Evolutionary conservation across 202 grass and related monocot genomes (phyloP).

Genomic region (Carex arenaria): DNA sequence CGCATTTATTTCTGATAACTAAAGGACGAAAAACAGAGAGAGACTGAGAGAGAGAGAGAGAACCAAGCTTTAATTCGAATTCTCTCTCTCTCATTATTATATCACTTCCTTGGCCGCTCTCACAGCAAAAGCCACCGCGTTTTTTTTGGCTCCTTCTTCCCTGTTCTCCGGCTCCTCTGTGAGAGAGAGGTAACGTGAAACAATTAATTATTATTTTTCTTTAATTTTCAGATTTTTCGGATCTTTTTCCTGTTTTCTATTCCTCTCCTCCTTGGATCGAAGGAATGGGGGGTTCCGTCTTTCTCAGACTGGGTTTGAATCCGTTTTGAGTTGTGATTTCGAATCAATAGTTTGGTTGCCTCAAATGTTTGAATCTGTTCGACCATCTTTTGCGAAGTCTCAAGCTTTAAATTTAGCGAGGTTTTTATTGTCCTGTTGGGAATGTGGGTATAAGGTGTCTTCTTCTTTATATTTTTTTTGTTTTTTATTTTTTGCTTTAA

Average conservation of each 20-base stretch:
- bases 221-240: background rate
- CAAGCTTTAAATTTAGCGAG: background rate
- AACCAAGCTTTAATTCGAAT: constrained; percentile 71
- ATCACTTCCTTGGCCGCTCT: background rate
- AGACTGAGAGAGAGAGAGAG: constrained; percentile 12
- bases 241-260: background rate
- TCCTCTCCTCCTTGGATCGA: background rate
- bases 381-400: background rate
- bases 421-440: background rate
- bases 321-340: background rate
- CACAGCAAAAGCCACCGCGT: constrained; percentile 11
- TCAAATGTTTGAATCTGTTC: background rate
- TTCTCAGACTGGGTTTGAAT: background rate
- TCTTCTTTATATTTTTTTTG: too few species aligned
- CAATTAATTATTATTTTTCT: background rate
- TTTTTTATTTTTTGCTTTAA: background rate
- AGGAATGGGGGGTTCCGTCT: background rate
- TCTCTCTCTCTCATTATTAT: constrained; percentile 28
- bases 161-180: constrained; percentile 25
- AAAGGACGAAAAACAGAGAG: constrained; percentile 4
- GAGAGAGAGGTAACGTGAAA: constrained; percentile 29
- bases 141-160: constrained; percentile 27
- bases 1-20: constrained; percentile 26
- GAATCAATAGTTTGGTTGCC: background rate
- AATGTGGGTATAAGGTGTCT: background rate